Evolutionary conservation across 176 grass and related monocot species (phyloP), one percentile per base, ranked within the genome.

Genomic region (Bonia amplexicaulis): DNA sequence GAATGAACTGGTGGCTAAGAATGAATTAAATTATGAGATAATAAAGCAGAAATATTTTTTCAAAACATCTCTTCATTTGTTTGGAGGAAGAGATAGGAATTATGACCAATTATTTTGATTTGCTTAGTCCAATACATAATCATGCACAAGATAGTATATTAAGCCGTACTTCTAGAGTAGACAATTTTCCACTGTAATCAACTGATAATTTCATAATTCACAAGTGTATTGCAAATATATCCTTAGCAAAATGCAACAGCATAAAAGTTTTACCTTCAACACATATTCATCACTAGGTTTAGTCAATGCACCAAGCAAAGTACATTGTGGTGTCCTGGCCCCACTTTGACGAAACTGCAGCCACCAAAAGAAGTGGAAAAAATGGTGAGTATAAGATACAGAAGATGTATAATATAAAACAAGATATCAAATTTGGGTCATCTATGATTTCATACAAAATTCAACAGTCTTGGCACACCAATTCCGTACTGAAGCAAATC

Each of bases 291-390:
- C 91, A 31, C 39, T 87, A 72, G 91, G 89, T 79, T 93, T 98
- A 37, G 77, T 91, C 84, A 95, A 90, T 29, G 73, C 84, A 78
- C 96, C 96, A 41, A 95, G 73, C 66, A 98, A 69, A 16, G 91
- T 98, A 79, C 96, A 98, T 52, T 98, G 96, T 16, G 93, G 96
- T 82, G 96, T 94, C 68, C 93, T 93, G 51, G 88, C 88, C 29
- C 96, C 86, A 81, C 88, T 94, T 90, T 98, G 96, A 33, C 47
- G 78, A 84, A 92, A 95, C 96, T 95, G 81, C 71, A 84, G 19
- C 49, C 57, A 88, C 35, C 66, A 75, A 87, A 81, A 77, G 52
- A 19, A 83, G 41, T 16, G 35, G 35, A 37, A 80, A 73, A 57
- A 2, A 79, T 23, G 12, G 45, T 90, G 40, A 79, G 25, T n/a